These are phyloP conservation scores for Lasiodiplodia theobromae DNA, from an alignment of 2,329 filamentous ascomycete genomes.

Conservation along the genomic window DNA sequence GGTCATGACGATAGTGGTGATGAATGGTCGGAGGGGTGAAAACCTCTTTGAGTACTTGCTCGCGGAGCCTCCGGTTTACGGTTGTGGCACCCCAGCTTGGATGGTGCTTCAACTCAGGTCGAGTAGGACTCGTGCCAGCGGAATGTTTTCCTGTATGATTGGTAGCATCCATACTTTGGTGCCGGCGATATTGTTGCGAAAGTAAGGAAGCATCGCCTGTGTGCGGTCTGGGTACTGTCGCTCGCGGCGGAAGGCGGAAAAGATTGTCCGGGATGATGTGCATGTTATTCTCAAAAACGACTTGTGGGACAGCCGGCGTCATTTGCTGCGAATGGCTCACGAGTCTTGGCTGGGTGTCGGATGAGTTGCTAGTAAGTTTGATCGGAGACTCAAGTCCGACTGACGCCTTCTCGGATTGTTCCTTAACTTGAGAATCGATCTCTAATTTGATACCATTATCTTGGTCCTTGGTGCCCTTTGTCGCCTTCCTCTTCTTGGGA, in stretches of 20 bases:
- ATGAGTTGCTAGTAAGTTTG: slow-evolving; percentile 35
- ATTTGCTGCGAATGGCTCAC: slow-evolving; percentile 80
- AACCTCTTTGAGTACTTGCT: slow-evolving; percentile 91
- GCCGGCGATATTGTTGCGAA: slow-evolving; percentile 44
- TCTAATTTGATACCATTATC: slow-evolving; percentile 19
- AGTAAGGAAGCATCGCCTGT: slow-evolving; percentile 40
- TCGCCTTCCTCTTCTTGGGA: slow-evolving; percentile 64
- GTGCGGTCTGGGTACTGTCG: slow-evolving; percentile 40
- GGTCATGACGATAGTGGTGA: slow-evolving; percentile 72
- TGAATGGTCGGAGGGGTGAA: slow-evolving; percentile 85
- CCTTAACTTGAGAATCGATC: slow-evolving; percentile 8
- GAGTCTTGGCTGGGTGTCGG: slow-evolving; percentile 54
- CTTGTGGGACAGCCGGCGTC: slow-evolving; percentile 76
- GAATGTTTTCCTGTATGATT: slow-evolving; percentile 30
- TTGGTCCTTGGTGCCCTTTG: slow-evolving; percentile 22
- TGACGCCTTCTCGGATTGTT: slow-evolving; percentile 4
- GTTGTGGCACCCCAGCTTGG: slow-evolving; percentile 87
- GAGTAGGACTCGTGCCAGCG: slow-evolving; percentile 36
- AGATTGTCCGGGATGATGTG: slow-evolving; percentile 90
- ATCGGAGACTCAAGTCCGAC: slow-evolving; percentile 6
- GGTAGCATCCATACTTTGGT: slow-evolving; percentile 43
- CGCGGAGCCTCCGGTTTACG: slow-evolving; percentile 85
- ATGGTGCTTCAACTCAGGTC: slow-evolving; percentile 57
- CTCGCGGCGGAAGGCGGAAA: slow-evolving; percentile 67
- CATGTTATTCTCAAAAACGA: slow-evolving; percentile 91